Evolutionary conservation across 192 early-diverging fungal genomes (phyloP).

Genomic region (Chytriomyces hyalinus): DNA sequence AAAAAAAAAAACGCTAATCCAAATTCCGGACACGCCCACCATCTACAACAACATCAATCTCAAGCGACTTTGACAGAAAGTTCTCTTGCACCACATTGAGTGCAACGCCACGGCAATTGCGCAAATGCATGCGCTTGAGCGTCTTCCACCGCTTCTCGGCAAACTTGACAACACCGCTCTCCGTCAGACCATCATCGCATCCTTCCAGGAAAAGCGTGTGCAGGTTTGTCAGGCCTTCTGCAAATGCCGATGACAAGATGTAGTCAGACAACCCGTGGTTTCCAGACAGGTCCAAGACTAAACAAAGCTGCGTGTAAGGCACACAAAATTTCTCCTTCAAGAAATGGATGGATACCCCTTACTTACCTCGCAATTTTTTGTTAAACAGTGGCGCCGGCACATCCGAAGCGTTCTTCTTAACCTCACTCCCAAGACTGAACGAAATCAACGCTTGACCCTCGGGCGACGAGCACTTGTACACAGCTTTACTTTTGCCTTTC

Average conservation of each 20-base stretch:
- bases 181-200: constrained; percentile 41
- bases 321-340: background rate
- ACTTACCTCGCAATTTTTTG: constrained; percentile 22
- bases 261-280: constrained; percentile 48
- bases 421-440: constrained; percentile 8
- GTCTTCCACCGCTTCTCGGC: constrained; percentile 38
- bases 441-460: constrained; percentile 43
- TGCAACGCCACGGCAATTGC: constrained; percentile 42
- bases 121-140: constrained; percentile 51
- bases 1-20: constrained; percentile 2
- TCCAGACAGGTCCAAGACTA: constrained; percentile 52
- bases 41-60: constrained; percentile 51
- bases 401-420: background rate
- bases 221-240: constrained; percentile 31
- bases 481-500: constrained; percentile 14
- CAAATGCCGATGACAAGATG: constrained; percentile 31
- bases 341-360: background rate
- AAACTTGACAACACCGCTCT: constrained; percentile 41
- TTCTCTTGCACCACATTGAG: constrained; percentile 36
- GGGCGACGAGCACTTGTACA: constrained; percentile 44
- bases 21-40: constrained; percentile 36
- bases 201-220: constrained; percentile 54
- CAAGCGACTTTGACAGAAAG: constrained; percentile 35
- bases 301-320: background rate
- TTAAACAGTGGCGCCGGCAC: background rate